Evolutionary conservation across 1,284 basidiomycete genomes (phyloP), one percentile per base, ranked within the genome.

Genomic region (Porodaedalea pini): DNA sequence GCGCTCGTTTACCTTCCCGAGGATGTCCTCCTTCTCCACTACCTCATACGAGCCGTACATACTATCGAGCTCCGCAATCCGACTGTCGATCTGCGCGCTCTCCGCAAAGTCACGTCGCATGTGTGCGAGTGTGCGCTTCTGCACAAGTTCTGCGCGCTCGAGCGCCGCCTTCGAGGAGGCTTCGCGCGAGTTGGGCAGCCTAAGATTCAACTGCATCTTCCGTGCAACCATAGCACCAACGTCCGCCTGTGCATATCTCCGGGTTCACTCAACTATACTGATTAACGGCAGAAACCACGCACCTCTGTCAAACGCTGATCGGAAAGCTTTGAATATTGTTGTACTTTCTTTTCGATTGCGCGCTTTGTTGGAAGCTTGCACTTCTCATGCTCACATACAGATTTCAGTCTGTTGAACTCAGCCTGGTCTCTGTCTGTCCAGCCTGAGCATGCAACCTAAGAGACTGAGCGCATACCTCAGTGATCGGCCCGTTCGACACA

Each of bases 1-100:
- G 52, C 92, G 82, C 71, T 94, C 92, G 69, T 95, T 96, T 59
- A 97, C 87, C 68, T 76, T 83, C 17, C 87, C 82, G 31, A 95
- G 78, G 63, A 82, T 73, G 59, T 85, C 83, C 43, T 74, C 75
- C 61, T 74, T 71, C 4, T 75, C 70, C 57, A 77, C 75, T 47
- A 71, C 73, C 43, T 62, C 66, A 23, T 59, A 65, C n/a, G 61
- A 57, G n/a, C 67, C 66, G 40, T 47, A 31, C 47, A 74, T 70
- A 6, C 66, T 67, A n/a, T 71, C 74, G 2, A 86, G 72, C 39
- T 76, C 77, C n/a, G 77, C 78, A 15, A 93, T 76, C 68, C 89
- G 77, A 7, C 66, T 71, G 23, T 89, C 86, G 32, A 92, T 78
- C 56, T 74, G 71, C 0, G 73, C 72, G 1, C 85, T 80, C 64